Percentiles rank a stretch among this genome's conserved stretches.
phyloP scores from a whole-genome alignment of 2,329 filamentous ascomycete species.

The Ceratocystis variospora region DNA sequence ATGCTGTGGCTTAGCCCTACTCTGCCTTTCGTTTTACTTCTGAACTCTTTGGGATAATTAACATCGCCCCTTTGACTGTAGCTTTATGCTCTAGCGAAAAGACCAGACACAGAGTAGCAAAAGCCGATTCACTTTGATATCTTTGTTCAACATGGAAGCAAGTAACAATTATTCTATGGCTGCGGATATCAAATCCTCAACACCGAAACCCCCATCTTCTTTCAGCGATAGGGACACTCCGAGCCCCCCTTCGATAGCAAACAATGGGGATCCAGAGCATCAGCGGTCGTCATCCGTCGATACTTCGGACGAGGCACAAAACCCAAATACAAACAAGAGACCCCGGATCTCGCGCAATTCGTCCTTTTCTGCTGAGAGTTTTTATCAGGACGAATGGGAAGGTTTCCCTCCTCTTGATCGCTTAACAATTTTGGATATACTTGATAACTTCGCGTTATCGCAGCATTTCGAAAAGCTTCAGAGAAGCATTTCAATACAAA shows the following conservation, averaged over 20 bases:
- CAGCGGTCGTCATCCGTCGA: not conserved
- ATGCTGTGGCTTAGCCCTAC: not conserved
- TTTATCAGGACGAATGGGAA: conserved; percentile 82
- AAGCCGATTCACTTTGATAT: not conserved
- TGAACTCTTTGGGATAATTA: not conserved
- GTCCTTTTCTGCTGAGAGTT: conserved; percentile 72
- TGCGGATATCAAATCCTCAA: not conserved
- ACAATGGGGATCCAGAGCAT: not conserved
- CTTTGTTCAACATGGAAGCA: not conserved
- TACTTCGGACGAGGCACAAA: conserved; percentile 23
- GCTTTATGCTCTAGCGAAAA: not conserved
- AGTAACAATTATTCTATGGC: not conserved
- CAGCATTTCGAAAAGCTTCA: conserved; percentile 87
- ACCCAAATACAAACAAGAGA: conserved; percentile 33
- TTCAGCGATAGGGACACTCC: conserved; percentile 22
- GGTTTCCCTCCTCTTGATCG: conserved; percentile 77
- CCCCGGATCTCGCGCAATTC: conserved; percentile 56
- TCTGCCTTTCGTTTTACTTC: not conserved
- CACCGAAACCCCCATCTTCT: not conserved
- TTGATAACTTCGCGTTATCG: conserved; percentile 84
- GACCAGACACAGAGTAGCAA: too few species aligned
- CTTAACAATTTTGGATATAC: conserved; percentile 77
- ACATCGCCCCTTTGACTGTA: not conserved
- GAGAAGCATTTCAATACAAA: conserved; percentile 66
- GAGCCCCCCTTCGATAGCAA: conserved; percentile 35